These are phyloP conservation scores for Albatrellus ellisii DNA, from an alignment of 768 basidiomycete species.

Conservation along the genomic window DNA sequence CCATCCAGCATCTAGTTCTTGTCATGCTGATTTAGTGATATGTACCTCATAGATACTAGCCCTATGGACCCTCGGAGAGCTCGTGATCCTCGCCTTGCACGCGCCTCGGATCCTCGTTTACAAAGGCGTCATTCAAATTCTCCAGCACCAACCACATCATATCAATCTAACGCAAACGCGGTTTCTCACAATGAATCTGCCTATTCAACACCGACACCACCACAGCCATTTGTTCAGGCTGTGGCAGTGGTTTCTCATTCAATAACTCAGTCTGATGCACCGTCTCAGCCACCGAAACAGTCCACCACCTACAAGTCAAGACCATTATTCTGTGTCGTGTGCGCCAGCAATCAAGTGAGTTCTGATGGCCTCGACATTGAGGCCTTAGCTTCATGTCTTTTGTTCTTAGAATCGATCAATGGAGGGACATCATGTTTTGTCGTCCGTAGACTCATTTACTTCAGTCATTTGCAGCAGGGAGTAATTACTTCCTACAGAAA, in stretches of 20 bases:
- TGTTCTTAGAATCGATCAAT: slow-evolving; percentile 89
- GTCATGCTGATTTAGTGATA: no score
- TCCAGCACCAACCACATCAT: slow-evolving; percentile 7
- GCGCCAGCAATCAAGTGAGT: slow-evolving; percentile 94
- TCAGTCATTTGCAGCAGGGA: slow-evolving; percentile 1
- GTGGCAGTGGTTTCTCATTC: slow-evolving; percentile 9
- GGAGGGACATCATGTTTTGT: slow-evolving; percentile 89
- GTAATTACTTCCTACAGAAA: slow-evolving; percentile 40
- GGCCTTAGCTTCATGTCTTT: no score
- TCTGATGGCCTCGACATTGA: no score
- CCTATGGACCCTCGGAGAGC: slow-evolving; percentile 70
- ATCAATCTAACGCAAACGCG: slow-evolving; percentile 1
- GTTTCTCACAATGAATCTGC: neutral
- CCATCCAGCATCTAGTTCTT: slow-evolving; percentile 12
- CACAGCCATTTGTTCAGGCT: slow-evolving; percentile 14
- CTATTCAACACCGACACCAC: slow-evolving; percentile 10
- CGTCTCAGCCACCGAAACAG: neutral
- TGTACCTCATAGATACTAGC: slow-evolving; percentile 9
- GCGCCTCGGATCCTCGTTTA: slow-evolving; percentile 49
- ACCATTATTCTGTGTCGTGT: slow-evolving; percentile 93
- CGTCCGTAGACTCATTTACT: slow-evolving; percentile 39
- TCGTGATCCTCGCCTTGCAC: slow-evolving; percentile 69
- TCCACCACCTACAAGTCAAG: slow-evolving; percentile 38
- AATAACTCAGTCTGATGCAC: slow-evolving; percentile 3
- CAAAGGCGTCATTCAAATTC: slow-evolving; percentile 30